Conservation (phyloP, 306 rosid genomes). For the Pyrus communis region DNA sequence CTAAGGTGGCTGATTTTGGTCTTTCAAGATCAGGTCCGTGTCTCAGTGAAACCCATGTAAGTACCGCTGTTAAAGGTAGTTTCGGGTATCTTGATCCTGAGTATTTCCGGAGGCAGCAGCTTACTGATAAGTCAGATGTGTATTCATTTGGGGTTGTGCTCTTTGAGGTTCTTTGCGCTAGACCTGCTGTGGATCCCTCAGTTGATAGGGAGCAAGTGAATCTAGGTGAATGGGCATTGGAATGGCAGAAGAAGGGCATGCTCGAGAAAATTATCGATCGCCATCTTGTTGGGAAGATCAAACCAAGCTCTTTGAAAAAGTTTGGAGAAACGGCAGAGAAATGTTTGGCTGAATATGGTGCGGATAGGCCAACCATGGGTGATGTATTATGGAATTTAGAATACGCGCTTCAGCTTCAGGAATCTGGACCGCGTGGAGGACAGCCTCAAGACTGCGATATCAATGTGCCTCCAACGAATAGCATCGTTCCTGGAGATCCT, state of each 20-base stretch:
- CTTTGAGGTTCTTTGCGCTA: slow-evolving; percentile 83
- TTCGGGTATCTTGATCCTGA: slow-evolving; percentile 96
- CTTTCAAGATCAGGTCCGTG: slow-evolving; percentile 95
- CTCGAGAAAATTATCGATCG: slow-evolving; percentile 65
- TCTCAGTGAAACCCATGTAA: slow-evolving; percentile 85
- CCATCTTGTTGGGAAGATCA: slow-evolving; percentile 52
- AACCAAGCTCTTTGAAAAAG: slow-evolving; percentile 64
- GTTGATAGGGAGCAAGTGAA: slow-evolving; percentile 81
- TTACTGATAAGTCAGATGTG: slow-evolving; percentile 90
- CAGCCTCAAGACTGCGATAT: slow-evolving; percentile 7
- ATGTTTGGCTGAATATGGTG: slow-evolving; percentile 90
- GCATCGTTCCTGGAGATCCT: slow-evolving; percentile 21
- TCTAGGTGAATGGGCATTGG: slow-evolving; percentile 88
- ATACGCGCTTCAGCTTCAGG: slow-evolving; percentile 87
- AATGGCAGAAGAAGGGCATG: slow-evolving; percentile 83
- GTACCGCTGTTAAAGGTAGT: slow-evolving; percentile 95
- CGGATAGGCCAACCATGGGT: slow-evolving; percentile 96
- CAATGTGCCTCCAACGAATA: slow-evolving; percentile 17
- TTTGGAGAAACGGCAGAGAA: slow-evolving; percentile 94
- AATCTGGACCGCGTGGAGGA: slow-evolving; percentile 37
- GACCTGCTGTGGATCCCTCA: slow-evolving; percentile 92
- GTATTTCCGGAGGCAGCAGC: slow-evolving; percentile 92
- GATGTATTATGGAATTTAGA: slow-evolving; percentile 96
- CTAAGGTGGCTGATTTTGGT: slow-evolving; percentile 98
- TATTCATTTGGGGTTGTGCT: slow-evolving; percentile 97